Conservation (phyloP, 1,139 yeast genomes). For the Saccharomyces hybrid region DNA sequence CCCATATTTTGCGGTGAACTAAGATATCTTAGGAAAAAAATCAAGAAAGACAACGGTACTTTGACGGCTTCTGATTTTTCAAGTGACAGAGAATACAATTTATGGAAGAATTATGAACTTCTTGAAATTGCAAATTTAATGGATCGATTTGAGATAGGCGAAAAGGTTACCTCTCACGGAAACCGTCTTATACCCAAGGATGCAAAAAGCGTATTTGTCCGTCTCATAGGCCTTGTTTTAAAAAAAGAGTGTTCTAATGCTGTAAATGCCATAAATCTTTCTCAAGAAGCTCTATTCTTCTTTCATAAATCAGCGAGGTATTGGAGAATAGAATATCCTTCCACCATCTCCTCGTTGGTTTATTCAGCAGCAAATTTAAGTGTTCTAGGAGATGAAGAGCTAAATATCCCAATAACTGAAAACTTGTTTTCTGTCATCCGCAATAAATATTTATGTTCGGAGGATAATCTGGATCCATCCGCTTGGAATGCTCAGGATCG, state of each 20-base stretch:
- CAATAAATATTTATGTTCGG: slow-evolving; percentile 34
- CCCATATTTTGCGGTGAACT: slow-evolving; percentile 29
- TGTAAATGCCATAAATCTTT: slow-evolving; percentile 28
- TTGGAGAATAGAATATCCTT: slow-evolving; percentile 51
- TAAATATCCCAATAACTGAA: slow-evolving; percentile 26
- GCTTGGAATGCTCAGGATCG: slow-evolving; percentile 47
- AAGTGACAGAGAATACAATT: slow-evolving; percentile 36
- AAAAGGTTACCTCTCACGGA: slow-evolving; percentile 32
- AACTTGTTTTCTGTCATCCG: slow-evolving; percentile 24
- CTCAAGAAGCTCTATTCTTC: slow-evolving; percentile 39
- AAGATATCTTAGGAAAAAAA: slow-evolving; percentile 33
- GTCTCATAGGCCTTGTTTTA: slow-evolving; percentile 32
- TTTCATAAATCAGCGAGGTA: slow-evolving; percentile 42
- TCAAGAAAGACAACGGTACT: slow-evolving; percentile 39
- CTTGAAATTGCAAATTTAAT: slow-evolving; percentile 36
- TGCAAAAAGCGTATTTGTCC: slow-evolving; percentile 33
- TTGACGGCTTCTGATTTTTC: slow-evolving; percentile 40
- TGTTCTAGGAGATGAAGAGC: slow-evolving; percentile 32
- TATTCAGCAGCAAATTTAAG: slow-evolving; percentile 48
- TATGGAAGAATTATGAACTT: slow-evolving; percentile 48
- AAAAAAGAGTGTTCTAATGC: slow-evolving; percentile 25
- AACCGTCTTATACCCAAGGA: slow-evolving; percentile 39
- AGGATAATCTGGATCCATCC: slow-evolving; percentile 40
- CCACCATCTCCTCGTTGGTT: slow-evolving; percentile 46
- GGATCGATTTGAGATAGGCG: slow-evolving; percentile 37